Base-by-base conservation (phyloP, 2,329 filamentous ascomycete species). In the Tympanopsis confertula region DNA sequence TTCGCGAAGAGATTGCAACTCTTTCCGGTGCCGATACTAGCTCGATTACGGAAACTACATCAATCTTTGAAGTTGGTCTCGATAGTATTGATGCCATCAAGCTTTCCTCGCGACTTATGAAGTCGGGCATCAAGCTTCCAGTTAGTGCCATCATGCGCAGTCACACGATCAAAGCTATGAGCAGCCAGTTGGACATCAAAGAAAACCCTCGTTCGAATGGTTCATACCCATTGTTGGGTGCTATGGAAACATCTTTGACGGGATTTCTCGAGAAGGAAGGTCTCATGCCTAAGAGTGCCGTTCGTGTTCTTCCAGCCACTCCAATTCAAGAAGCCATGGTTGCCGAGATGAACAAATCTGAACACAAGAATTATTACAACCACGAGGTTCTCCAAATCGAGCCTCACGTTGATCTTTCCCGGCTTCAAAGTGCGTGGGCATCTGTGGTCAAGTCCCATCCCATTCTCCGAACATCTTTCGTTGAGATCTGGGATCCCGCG, bases 11-110 rank as follows among this genome's bases (percentile, higher is more conserved):
- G 47, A 68, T 94, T 32, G 72, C 81, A 1, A 48, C 51, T 1
- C 60, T 94, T 4, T 73, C 78, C 1, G 69, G 67, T 0, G 50
- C 78, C 0, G 52, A 69, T 0, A 52, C 57, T 3, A 53, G 65
- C 2, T 57, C 67, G 0, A 61, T 94, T 26, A 54, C 59, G 2
- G 69, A 73, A 37, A 57, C 64, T 5, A 75, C 74, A 0, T 81
- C 81, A 0, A 74, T 95, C 10, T 78, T 93, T 28, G 78, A 89
- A 47, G 68, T 95, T 20, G 88, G 88, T 0, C 68, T 95, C 5
- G 89, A 95, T 61, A 94, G 88, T 50, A 93, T 95, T 41, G 88
- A 95, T 55, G 74, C 82, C 2, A 89, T 95, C 54, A 93, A 86
- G 48, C 62, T 95, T 0, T 82, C 84, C 0, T 78, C 86, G 0